A percentile compares a stretch with the other conserved stretches of the same genome.
Conservation (phyloP, 2,329 filamentous ascomycete genomes). For the Ascochyta lentis region DNA sequence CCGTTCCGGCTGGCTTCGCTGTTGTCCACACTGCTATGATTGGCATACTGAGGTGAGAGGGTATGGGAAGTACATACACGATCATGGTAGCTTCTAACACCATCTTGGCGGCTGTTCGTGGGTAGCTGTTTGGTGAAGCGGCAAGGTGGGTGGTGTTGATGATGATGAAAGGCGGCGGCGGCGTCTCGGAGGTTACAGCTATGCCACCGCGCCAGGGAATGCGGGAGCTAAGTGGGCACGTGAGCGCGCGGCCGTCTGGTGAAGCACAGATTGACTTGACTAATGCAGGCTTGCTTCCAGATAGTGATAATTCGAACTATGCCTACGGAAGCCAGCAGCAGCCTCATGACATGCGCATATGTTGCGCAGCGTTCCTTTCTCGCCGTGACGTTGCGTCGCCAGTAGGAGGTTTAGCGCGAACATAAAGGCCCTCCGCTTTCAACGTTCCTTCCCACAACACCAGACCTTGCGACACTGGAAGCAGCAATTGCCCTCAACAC, state of each 20-base stretch:
- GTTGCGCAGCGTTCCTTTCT: not conserved
- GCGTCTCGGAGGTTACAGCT: conserved; percentile 28
- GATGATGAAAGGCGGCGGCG: conserved; percentile 21
- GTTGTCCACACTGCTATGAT: conserved; percentile 79
- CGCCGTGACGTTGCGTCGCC: not conserved
- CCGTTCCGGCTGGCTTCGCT: conserved; percentile 98
- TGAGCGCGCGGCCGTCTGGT: conserved; percentile 7
- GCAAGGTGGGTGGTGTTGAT: conserved; percentile 22
- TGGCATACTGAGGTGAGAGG: conserved; percentile 30
- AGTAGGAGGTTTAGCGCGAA: not conserved
- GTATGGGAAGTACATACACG: conserved; percentile 59
- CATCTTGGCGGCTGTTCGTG: conserved; percentile 69
- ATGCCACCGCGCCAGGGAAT: conserved; percentile 14
- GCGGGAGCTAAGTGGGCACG: conserved; percentile 9
- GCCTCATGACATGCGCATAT: not conserved
- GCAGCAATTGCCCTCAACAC: conserved; percentile 20
- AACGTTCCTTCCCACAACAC: conserved; percentile 26
- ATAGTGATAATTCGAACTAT: not conserved
- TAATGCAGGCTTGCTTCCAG: not conserved
- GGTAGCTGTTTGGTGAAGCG: conserved; percentile 11
- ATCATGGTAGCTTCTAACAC: conserved; percentile 99
- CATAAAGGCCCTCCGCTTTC: conserved; percentile 3
- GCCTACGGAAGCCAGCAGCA: not conserved
- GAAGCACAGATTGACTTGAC: not conserved
- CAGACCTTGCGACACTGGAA: conserved; percentile 19